These are phyloP conservation scores for Fusarium sp. DNA, from an alignment of 2,329 filamentous ascomycete genomes.

Conservation along the genomic window DNA sequence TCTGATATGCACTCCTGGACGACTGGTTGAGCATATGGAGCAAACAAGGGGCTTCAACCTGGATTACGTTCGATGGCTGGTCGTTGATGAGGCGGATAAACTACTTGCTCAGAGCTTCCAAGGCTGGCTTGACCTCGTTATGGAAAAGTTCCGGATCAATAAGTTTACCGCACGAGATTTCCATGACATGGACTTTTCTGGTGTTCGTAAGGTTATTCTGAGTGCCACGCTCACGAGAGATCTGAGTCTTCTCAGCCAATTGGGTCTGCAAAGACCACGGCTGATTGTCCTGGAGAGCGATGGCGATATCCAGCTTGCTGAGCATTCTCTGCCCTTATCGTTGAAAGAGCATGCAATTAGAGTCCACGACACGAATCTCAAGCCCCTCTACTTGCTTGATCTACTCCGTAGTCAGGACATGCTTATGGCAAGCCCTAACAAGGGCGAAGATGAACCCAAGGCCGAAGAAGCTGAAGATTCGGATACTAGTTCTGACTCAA, in stretches of 20 bases:
- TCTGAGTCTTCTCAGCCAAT: conserved; percentile 77
- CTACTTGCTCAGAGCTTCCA: conserved; percentile 92
- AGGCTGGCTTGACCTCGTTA: conserved; percentile 82
- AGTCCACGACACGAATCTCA: conserved; percentile 74
- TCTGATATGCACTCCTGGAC: conserved; percentile 89
- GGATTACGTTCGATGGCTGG: conserved; percentile 82
- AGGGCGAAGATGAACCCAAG: conserved; percentile 8
- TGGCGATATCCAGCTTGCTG: conserved; percentile 53
- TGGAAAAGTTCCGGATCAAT: conserved; percentile 64
- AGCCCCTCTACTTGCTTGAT: conserved; percentile 86
- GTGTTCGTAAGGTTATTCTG: conserved; percentile 82
- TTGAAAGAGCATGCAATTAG: conserved; percentile 74
- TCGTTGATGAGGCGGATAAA: conserved; percentile 94
- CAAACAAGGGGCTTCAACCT: conserved; percentile 85
- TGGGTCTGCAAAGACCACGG: conserved; percentile 78
- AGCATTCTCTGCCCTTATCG: conserved; percentile 67
- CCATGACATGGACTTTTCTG: conserved; percentile 60
- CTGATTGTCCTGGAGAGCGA: conserved; percentile 77
- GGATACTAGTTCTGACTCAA: conserved; percentile 39
- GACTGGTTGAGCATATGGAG: conserved; percentile 89
- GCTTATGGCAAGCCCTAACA: conserved; percentile 33
- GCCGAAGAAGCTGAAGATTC: conserved; percentile 50
- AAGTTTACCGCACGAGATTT: conserved; percentile 64
- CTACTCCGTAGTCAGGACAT: conserved; percentile 70
- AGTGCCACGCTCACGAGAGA: conserved; percentile 94